phyloP scores from a whole-genome alignment of 805 yeast genomes.

The Candida railenensis region DNA sequence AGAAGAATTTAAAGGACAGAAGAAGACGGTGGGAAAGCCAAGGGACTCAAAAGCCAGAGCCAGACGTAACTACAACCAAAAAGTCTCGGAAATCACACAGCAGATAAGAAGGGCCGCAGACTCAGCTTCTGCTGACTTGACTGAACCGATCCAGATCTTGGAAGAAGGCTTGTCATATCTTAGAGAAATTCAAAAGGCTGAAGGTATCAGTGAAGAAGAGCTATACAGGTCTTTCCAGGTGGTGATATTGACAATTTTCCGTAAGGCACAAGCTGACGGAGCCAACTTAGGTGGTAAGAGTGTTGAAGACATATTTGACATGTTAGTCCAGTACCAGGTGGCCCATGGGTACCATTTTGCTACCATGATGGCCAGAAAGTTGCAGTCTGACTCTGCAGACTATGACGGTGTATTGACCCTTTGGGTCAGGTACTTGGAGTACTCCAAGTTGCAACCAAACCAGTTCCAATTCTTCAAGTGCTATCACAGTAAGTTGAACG shows the following conservation, averaged over 20 bases:
- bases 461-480: neutral
- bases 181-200: conserved; percentile 35
- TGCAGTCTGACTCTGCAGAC: conserved; percentile 10
- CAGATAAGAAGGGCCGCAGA: conserved; percentile 29
- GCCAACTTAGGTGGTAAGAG: conserved; percentile 11
- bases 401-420: conserved; percentile 25
- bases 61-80: conserved; percentile 11
- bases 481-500: neutral
- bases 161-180: conserved; percentile 41
- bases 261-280: conserved; percentile 15
- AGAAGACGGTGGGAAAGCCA: neutral
- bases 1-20: neutral
- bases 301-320: conserved; percentile 23
- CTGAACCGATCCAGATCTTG: conserved; percentile 35
- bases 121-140: conserved; percentile 13
- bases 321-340: conserved; percentile 27
- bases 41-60: neutral
- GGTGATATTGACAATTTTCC: conserved; percentile 20
- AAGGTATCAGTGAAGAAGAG: conserved; percentile 25
- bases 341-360: conserved; percentile 34
- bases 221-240: conserved; percentile 28
- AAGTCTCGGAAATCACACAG: conserved; percentile 31
- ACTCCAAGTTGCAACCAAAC: conserved; percentile 9
- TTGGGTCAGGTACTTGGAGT: conserved; percentile 37
- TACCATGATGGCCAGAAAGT: conserved; percentile 16